Evolutionary conservation across 2,329 filamentous ascomycete species (phyloP).

Genomic region (Seiridium unicorne): DNA sequence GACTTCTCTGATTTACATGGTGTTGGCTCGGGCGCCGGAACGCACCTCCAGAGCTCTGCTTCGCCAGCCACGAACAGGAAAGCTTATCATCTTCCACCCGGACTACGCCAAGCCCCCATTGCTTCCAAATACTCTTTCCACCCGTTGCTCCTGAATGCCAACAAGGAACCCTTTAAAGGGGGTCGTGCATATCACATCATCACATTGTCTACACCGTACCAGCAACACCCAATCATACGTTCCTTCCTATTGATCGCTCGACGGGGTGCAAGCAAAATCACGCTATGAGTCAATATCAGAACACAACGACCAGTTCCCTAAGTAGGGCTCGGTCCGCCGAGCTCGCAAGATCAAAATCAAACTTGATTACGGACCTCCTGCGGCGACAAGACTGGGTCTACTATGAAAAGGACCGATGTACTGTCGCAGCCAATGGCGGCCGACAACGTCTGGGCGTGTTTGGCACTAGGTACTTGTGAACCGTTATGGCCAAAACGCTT

Average conservation of each 20-base stretch:
- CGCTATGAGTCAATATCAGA: neutral
- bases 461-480: neutral
- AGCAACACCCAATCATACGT: neutral
- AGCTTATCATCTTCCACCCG: constrained; percentile 1
- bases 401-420: constrained; percentile 6
- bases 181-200: neutral
- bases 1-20: neutral
- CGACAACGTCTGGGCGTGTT: constrained; percentile 3
- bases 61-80: neutral
- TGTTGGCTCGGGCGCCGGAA: neutral
- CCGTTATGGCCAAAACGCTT: neutral
- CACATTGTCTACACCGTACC: neutral
- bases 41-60: neutral
- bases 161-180: neutral
- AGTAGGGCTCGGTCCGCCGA: constrained; percentile 4
- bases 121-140: neutral
- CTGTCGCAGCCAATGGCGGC: constrained; percentile 1
- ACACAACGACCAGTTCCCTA: neutral
- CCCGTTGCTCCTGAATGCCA: neutral
- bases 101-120: neutral
- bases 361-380: constrained; percentile 6
- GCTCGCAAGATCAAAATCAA: constrained; percentile 3
- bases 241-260: neutral
- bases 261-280: neutral
- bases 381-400: constrained; percentile 3